Base-by-base conservation (phyloP, 768 basidiomycete genomes). In the Rhodotorula toruloides region DNA sequence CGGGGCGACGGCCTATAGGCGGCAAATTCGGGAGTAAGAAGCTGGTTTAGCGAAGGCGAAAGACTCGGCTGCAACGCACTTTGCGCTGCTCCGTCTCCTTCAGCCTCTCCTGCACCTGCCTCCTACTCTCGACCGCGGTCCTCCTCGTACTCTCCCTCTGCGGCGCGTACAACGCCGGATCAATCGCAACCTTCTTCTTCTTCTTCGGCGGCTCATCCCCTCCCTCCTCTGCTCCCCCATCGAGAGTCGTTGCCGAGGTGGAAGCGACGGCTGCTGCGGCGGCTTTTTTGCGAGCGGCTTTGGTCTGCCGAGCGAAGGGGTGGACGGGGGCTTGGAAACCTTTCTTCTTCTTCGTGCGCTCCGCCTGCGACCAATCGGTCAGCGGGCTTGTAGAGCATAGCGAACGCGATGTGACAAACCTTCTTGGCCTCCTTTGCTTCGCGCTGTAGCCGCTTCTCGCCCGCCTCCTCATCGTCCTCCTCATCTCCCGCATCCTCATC, bases 401-500 rank as follows among this genome's bases (percentile, higher is more conserved):
- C n/a, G n/a, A n/a, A n/a, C n/a, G n/a, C 21, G 42, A 42, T 21
- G 42, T 22, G 31, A 39, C 71, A 16, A 17, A 72, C 73, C 61
- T 61, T 64, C 39, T 61, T 61, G 17, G 49, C 68, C 43, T 54
- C 66, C 53, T 69, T 71, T 12, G 67, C 69, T 50, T 72, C 70
- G 14, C 63, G 54, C 32, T 63, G 48, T 11, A 75, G 56, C 32
- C 48, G 27, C 14, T 57, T 81, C 72, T 90, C 89, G 21, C 71
- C 72, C 1, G 80, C 86, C 9, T 78, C 81, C 10, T 83, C 83
- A 25, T 80, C 78, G 17, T 82, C 83, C 32, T 82, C 82, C n/a
- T 82, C 81, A 2, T 82, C 84, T 49, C 89, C 89, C 36, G 21
- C 46, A 7, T 49, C 73, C 27, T 65, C 64, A 63, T 91, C 90